A percentile compares a stretch with the other conserved stretches of the same genome.
These are phyloP conservation scores for Coemansia erecta DNA, from an alignment of 192 early-diverging fungal genomes.

Conservation along the genomic window DNA sequence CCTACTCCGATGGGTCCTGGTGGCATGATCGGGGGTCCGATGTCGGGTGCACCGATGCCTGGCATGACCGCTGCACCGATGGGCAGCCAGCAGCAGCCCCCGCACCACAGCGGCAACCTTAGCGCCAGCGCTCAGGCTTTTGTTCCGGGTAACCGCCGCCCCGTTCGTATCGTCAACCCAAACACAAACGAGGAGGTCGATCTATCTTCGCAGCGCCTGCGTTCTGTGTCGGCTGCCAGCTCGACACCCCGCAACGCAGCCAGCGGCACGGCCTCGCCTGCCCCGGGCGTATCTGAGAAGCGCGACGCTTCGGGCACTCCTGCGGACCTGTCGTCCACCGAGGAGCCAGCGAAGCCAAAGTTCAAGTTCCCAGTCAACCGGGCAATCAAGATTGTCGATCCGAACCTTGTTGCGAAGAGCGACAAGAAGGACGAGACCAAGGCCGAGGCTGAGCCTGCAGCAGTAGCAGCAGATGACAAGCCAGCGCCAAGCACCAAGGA, in stretches of 20 bases:
- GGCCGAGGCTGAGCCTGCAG: slow-evolving; percentile 14
- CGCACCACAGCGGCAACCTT: slow-evolving; percentile 22
- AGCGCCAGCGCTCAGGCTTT: slow-evolving; percentile 39
- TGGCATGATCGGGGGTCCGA: slow-evolving; percentile 29
- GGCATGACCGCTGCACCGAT: slow-evolving; percentile 47
- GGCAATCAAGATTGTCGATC: slow-evolving; percentile 52
- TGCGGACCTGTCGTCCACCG: slow-evolving; percentile 16
- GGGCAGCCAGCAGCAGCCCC: slow-evolving; percentile 24
- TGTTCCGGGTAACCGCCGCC: slow-evolving; percentile 28
- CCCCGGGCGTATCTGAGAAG: slow-evolving; percentile 27
- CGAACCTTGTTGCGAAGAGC: slow-evolving; percentile 27
- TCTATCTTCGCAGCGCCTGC: slow-evolving; percentile 47
- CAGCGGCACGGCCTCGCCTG: slow-evolving; percentile 44
- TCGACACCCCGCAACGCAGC: slow-evolving; percentile 36
- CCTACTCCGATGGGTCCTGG: slow-evolving; percentile 34
- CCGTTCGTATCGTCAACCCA: slow-evolving; percentile 76
- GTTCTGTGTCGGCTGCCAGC: slow-evolving; percentile 41
- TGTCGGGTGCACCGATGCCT: slow-evolving; percentile 39
- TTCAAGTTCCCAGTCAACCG: slow-evolving; percentile 47
- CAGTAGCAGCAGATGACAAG: not conserved
- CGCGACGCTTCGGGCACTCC: slow-evolving; percentile 25
- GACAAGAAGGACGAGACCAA: slow-evolving; percentile 15
- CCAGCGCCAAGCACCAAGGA: too few species aligned
- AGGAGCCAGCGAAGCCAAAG: slow-evolving; percentile 39
- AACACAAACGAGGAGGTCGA: slow-evolving; percentile 69